These are phyloP conservation scores for Apiospora sp. DNA, from an alignment of 2,329 filamentous ascomycete species.

Conservation along the genomic window DNA sequence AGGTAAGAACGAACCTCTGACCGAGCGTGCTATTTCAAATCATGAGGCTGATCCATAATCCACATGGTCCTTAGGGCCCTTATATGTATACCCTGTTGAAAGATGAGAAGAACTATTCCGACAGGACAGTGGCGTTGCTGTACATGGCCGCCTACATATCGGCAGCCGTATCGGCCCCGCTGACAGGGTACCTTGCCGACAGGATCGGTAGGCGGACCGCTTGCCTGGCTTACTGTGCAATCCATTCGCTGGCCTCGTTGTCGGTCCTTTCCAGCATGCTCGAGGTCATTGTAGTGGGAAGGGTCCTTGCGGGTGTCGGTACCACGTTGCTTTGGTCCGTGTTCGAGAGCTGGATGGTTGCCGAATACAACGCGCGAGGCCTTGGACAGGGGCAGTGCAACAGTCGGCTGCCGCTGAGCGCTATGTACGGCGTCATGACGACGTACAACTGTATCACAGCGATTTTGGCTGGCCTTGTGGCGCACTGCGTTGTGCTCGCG, in stretches of 20 bases:
- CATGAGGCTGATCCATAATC: not conserved
- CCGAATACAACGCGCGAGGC: conserved; percentile 49
- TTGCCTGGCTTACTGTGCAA: conserved; percentile 62
- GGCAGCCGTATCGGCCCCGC: conserved; percentile 52
- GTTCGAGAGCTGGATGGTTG: conserved; percentile 69
- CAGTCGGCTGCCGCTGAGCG: conserved; percentile 44
- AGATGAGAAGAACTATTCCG: conserved; percentile 40
- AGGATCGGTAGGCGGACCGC: conserved; percentile 58
- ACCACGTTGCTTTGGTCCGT: conserved; percentile 65
- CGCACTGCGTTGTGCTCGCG: conserved; percentile 55
- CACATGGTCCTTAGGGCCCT: conserved; percentile 32
- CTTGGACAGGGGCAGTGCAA: not conserved
- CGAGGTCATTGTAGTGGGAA: conserved; percentile 57
- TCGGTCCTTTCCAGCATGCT: conserved; percentile 50
- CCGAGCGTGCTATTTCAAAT: not conserved
- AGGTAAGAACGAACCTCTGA: conserved; percentile 43
- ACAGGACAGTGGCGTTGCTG: conserved; percentile 46
- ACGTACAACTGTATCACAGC: conserved; percentile 61
- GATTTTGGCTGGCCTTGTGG: conserved; percentile 57
- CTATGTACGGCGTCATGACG: conserved; percentile 59
- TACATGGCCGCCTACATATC: conserved; percentile 55
- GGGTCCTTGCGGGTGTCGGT: conserved; percentile 61
- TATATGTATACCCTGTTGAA: conserved; percentile 43
- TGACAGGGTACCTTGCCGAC: conserved; percentile 58
- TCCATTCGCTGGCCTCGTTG: conserved; percentile 61